Conservation (phyloP, 2,329 filamentous ascomycete genomes). For the Fusarium armeniacum region DNA sequence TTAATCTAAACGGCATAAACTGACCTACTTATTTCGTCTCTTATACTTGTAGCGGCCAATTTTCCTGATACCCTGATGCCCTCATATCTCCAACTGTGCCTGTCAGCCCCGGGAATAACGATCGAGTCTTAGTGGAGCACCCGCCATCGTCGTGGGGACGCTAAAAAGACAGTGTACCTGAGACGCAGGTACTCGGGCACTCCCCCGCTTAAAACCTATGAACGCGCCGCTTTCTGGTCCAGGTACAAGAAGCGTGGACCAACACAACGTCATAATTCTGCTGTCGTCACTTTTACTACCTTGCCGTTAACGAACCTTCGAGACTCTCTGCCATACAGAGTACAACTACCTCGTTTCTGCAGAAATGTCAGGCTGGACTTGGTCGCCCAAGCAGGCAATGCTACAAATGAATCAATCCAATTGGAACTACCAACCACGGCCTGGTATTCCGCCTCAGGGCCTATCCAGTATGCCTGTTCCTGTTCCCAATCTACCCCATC, state of each 20-base stretch:
- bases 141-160: neutral
- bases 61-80: no score
- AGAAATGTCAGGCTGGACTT: constrained; percentile 38
- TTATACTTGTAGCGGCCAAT: no score
- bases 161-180: constrained; percentile 33
- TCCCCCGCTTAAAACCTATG: constrained; percentile 4
- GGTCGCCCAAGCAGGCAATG: constrained; percentile 41
- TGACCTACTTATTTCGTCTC: no score
- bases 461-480: constrained; percentile 29
- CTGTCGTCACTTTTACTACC: constrained; percentile 14
- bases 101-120: neutral
- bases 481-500: constrained; percentile 17
- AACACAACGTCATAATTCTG: constrained; percentile 28
- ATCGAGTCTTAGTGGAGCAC: neutral
- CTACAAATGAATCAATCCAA: constrained; percentile 25
- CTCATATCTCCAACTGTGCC: neutral
- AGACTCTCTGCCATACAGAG: neutral
- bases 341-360: neutral
- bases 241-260: constrained; percentile 18
- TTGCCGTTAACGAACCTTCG: constrained; percentile 4
- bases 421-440: constrained; percentile 9
- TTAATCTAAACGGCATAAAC: no score
- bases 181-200: constrained; percentile 10
- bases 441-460: constrained; percentile 1
- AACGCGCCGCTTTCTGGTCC: constrained; percentile 1